Evolutionary conservation across 805 yeast species (phyloP), one percentile per base, ranked within the genome.

Genomic region (Blastobotrys robertii): DNA sequence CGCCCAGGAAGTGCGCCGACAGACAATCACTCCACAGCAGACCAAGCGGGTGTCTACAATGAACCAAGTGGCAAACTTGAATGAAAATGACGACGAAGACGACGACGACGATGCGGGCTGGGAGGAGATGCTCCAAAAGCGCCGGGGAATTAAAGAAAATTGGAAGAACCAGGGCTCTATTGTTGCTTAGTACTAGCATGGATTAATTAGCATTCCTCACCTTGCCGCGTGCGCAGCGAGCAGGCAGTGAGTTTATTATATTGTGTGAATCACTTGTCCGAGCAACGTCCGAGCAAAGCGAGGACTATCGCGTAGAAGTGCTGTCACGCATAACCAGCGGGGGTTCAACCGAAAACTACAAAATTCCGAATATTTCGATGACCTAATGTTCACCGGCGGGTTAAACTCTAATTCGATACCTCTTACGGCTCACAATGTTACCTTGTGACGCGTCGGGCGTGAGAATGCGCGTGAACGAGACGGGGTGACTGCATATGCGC

Each of bases 41-140:
- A 37, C 29, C 15, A 22, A 14, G 15, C 38, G 38, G 11, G 30
- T 30, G 11, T 11, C 30, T 11, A 36, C 30, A 14, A 29, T 38
- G n/a, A 38, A 30, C 10, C 34, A 30, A 15, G 12, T 15, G 3
- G 39, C 31, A 15, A 34, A n/a, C 38, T 38, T 30, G 13, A 36
- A 34, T 12, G 46, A 45, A 13, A 46, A 46, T 13, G 56, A 49
- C 8, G 56, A 51, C 9, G 55, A 51, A 13, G 55, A 51, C 13
- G 54, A 50, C 8, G 56, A 51, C 8, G 56, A 52, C 34, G 56
- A 52, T 14, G 44, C 40, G 13, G 51, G 47, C 22, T 52, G 56
- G 56, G 39, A 50, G 39, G 52, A 50, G 35, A 51, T 51, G 55
- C 38, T 50, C 30, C 43, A 46, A 38, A 51, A 50, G 44, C 45